phyloP scores from a whole-genome alignment of 2,329 filamentous ascomycete genomes.

The Mariannaea elegans region DNA sequence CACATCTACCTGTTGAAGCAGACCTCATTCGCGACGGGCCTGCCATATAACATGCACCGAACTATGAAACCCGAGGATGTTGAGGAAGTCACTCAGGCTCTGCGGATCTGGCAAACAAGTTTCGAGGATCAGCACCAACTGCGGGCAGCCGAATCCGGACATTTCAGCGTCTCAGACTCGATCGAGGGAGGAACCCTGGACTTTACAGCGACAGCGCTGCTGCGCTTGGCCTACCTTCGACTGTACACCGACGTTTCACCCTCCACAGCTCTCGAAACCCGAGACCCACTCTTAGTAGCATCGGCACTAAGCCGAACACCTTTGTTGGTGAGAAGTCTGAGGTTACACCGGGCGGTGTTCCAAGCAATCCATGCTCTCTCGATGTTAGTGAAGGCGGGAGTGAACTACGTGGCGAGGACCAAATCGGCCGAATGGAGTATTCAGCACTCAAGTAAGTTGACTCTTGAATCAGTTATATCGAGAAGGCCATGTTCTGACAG shows the following conservation, averaged over 20 bases:
- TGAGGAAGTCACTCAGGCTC: slow-evolving; percentile 63
- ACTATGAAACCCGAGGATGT: slow-evolving; percentile 64
- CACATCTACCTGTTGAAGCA: slow-evolving; percentile 76
- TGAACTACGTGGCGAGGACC: slow-evolving; percentile 69
- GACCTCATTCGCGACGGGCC: slow-evolving; percentile 60
- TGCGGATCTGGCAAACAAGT: slow-evolving; percentile 66
- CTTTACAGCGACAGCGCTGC: slow-evolving; percentile 70
- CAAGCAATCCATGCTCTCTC: slow-evolving; percentile 75
- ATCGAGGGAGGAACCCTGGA: slow-evolving; percentile 68
- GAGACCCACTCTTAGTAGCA: slow-evolving; percentile 70
- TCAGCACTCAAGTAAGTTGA: slow-evolving; percentile 64
- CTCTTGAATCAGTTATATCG: neutral
- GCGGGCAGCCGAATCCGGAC: slow-evolving; percentile 58
- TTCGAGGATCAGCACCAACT: slow-evolving; percentile 66
- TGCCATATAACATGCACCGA: slow-evolving; percentile 59
- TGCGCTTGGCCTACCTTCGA: slow-evolving; percentile 70
- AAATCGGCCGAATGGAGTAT: slow-evolving; percentile 71
- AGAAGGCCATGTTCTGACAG: slow-evolving; percentile 27
- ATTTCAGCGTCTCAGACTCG: slow-evolving; percentile 57
- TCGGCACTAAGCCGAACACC: slow-evolving; percentile 67
- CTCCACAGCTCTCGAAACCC: slow-evolving; percentile 69
- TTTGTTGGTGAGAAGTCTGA: slow-evolving; percentile 64
- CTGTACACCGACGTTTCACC: slow-evolving; percentile 72
- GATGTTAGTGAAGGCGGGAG: slow-evolving; percentile 70
- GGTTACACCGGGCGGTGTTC: slow-evolving; percentile 70